A percentile compares a stretch with the other conserved stretches of the same genome.
phyloP scores from a whole-genome alignment of 2,329 filamentous ascomycete genomes.

The Microcyclospora tardicrescens region DNA sequence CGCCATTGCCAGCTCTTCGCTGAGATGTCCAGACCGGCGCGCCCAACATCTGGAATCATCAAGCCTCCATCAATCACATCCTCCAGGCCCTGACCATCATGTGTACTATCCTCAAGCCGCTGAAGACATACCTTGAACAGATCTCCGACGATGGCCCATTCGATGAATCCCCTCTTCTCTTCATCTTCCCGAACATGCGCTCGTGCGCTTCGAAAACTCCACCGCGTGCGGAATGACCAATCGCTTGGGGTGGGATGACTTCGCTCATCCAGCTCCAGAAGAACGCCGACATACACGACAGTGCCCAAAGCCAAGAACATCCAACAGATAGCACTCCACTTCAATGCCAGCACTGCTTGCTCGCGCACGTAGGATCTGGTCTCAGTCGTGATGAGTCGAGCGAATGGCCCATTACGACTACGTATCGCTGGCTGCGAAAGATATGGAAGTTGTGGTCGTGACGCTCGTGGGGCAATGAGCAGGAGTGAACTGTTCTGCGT shows the following conservation, averaged over 20 bases:
- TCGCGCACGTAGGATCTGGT: constrained; percentile 56
- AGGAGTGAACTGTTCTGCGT: constrained; percentile 44
- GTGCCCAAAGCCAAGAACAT: constrained; percentile 47
- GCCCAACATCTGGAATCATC: constrained; percentile 40
- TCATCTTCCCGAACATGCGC: constrained; percentile 36
- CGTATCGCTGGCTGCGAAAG: constrained; percentile 41
- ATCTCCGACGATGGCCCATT: constrained; percentile 56
- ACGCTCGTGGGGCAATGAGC: constrained; percentile 35
- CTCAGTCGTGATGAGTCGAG: constrained; percentile 68
- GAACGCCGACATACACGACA: constrained; percentile 50
- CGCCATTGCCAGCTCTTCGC: constrained; percentile 73
- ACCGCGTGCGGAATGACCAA: constrained; percentile 61
- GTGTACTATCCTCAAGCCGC: constrained; percentile 53
- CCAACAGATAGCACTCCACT: constrained; percentile 55
- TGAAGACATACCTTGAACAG: constrained; percentile 47
- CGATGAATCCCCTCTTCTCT: constrained; percentile 44
- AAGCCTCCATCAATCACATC: constrained; percentile 12
- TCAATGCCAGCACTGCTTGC: constrained; percentile 56
- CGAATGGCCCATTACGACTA: constrained; percentile 26
- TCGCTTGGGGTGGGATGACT: constrained; percentile 69
- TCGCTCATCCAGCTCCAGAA: constrained; percentile 64
- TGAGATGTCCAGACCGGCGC: constrained; percentile 53
- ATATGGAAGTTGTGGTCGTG: constrained; percentile 53
- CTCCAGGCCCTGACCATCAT: constrained; percentile 57
- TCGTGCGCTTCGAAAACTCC: constrained; percentile 50